Evolutionary conservation across 495 filamentous ascomycete species (phyloP), one percentile per base, ranked within the genome.

Genomic region (Neurospora sp.): DNA sequence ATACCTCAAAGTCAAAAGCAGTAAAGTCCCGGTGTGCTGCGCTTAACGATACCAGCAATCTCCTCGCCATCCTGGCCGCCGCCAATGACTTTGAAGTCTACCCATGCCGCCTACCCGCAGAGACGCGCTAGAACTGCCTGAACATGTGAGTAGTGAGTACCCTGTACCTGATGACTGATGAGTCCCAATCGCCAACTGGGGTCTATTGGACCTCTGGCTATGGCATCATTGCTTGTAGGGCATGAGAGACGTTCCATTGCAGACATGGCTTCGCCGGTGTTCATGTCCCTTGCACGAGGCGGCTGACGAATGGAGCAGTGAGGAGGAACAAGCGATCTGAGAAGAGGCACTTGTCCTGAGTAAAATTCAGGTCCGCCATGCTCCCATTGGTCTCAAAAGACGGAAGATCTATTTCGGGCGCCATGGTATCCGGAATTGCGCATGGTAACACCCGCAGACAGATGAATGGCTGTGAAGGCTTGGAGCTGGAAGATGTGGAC

Each of bases 391-490:
- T 65, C 53, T 35, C 14, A 65, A 65, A 65, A 65, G 22, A 35
- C 35, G 53, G 27, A 7, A 65, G 27, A 18, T 65, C 53, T 65
- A 65, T 65, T 65, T 65, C 53, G 53, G 53, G 53, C 27, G 53
- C 27, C 53, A 65, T 65, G 31, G 27, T 3, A 65, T 65, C 27
- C 71, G 37, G 59, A 20, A 53, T 59, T 39, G 37, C 38, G 22
- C 69, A 47, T 68, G 6, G 22, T 42, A 40, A 39, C 59, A 16
- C 27, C 31, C 41, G 65, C 69, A 73, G 69, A 68, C 65, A 61
- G 61, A 73, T 70, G 73, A 76, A 72, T 78, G 76, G 76, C 71
- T 71, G 70, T 69, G 75, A 68, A 39, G 68, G 40, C 42, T 68
- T 70, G 37, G 35, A 53, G 42, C 42, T 39, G 65, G 39, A 38